These are phyloP conservation scores for Xylaria polymorpha DNA, from an alignment of 2,329 filamentous ascomycete species.

Conservation along the genomic window DNA sequence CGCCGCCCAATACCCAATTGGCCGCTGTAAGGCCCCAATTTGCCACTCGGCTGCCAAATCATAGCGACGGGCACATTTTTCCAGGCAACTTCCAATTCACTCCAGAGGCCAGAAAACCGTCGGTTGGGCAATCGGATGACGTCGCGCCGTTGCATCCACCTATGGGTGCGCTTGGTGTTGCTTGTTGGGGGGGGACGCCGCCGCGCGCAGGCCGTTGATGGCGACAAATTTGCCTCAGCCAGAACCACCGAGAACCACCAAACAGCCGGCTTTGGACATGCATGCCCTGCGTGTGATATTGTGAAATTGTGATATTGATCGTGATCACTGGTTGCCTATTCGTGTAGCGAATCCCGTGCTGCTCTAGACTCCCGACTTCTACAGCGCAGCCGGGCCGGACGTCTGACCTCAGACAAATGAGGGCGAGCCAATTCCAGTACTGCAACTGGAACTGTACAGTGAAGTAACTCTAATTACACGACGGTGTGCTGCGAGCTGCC, in stretches of 20 bases:
- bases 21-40: constrained; percentile 33
- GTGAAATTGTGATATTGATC: constrained; percentile 1
- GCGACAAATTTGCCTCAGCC: constrained; percentile 30
- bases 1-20: constrained; percentile 45
- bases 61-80: constrained; percentile 30
- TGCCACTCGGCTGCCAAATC: constrained; percentile 43
- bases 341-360: constrained; percentile 29
- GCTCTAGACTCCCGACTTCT: constrained; percentile 8
- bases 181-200: not conserved
- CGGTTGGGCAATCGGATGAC: constrained; percentile 42
- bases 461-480: too few species aligned
- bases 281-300: constrained; percentile 35
- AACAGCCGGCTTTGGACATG: constrained; percentile 28
- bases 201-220: constrained; percentile 20
- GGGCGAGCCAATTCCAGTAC: constrained; percentile 16
- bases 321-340: constrained; percentile 9
- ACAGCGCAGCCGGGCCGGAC: constrained; percentile 5
- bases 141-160: constrained; percentile 34
- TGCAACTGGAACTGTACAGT: not conserved
- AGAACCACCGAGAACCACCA: constrained; percentile 30
- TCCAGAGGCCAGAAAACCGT: constrained; percentile 15
- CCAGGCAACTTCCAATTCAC: constrained; percentile 26
- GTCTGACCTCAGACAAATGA: constrained; percentile 32
- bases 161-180: constrained; percentile 19
- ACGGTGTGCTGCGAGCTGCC: constrained; percentile 22